Base-by-base conservation (phyloP, 768 basidiomycete species). In the Lyophyllum shimeji region DNA sequence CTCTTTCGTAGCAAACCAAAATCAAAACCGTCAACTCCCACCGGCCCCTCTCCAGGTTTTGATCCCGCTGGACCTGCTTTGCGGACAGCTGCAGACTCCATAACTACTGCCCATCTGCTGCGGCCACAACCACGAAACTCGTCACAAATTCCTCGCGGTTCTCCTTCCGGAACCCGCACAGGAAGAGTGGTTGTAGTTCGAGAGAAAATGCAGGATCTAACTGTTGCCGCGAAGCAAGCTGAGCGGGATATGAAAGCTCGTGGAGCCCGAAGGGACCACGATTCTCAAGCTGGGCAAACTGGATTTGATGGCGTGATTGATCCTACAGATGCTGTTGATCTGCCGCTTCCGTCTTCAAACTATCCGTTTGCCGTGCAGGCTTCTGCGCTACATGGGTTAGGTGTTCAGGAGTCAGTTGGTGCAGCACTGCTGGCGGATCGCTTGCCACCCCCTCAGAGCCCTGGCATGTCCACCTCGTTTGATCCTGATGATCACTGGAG, bases 281-380 rank as follows among this genome's bases (percentile, higher is more conserved):
- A 65, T 27, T 70, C 75, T n/a, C 75, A 71, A 70, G 50, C 67
- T 64, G 72, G 70, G 57, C 67, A 70, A 55, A 63, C 68, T 50
- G 60, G 66, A n/a, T 68, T 79, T 59, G 79, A 83, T 65, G 67
- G 84, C 62, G 77, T 89, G 52, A 85, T 93, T 62, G 91, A 93
- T 70, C 91, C 91, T 11, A 93, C 91, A 23, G 92, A 93, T 63
- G 81, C 81, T 23, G 90, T 93, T 33, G 91, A 93, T 65, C 66
- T 93, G 31, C 91, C 91, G 0, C 84, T 79, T 5, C 86, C 84
- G 7, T 83, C 86, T 33, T 74, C 85, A 34, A 77, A 76, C 33
- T 90, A 89, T 65, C 86, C 85, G 1, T 87, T 92, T 61, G 82
- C 86, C 7, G 81, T 88, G 37, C 90, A 91, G 65, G 81, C 90